These are phyloP conservation scores for Trypanosoma lewisi DNA, from an alignment of 208 protist species.

Conservation along the genomic window DNA sequence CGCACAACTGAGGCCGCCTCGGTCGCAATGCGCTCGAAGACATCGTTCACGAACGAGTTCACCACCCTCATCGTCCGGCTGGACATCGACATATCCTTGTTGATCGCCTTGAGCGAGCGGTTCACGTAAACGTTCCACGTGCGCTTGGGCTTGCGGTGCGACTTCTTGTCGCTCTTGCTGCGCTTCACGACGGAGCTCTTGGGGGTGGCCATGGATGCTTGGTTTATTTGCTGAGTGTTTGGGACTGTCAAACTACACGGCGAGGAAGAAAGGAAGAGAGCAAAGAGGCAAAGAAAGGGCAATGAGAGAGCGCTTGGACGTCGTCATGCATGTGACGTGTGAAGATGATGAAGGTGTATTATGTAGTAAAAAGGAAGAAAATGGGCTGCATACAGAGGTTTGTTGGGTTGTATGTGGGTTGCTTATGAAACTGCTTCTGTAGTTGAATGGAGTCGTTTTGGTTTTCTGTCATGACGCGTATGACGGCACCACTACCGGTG, in stretches of 20 bases:
- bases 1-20: slow-evolving; percentile 93
- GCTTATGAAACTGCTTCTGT: too few relatives aligned
- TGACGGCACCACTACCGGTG: slow-evolving; percentile 20
- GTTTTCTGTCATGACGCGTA: slow-evolving; percentile 27
- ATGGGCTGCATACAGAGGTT: too few relatives aligned
- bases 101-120: slow-evolving; percentile 95
- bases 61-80: slow-evolving; percentile 96
- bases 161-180: slow-evolving; percentile 31
- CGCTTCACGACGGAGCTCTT: slow-evolving; percentile 37
- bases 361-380: too few relatives aligned
- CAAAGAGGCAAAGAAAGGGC: too few relatives aligned
- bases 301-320: too few relatives aligned
- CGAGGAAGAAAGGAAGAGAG: background rate
- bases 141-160: slow-evolving; percentile 75
- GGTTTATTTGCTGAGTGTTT: background rate
- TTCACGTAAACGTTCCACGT: slow-evolving; percentile 88
- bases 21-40: slow-evolving; percentile 96
- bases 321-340: too few relatives aligned
- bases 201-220: slow-evolving; percentile 50
- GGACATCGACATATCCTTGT: slow-evolving; percentile 95
- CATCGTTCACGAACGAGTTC: slow-evolving; percentile 98
- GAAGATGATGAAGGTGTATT: too few relatives aligned
- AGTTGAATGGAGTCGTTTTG: too few relatives aligned
- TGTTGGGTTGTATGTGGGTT: too few relatives aligned
- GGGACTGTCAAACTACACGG: background rate